Evolutionary conservation across 2,329 filamentous ascomycete genomes (phyloP), one percentile per base, ranked within the genome.

Genomic region (Didymella pinodella): DNA sequence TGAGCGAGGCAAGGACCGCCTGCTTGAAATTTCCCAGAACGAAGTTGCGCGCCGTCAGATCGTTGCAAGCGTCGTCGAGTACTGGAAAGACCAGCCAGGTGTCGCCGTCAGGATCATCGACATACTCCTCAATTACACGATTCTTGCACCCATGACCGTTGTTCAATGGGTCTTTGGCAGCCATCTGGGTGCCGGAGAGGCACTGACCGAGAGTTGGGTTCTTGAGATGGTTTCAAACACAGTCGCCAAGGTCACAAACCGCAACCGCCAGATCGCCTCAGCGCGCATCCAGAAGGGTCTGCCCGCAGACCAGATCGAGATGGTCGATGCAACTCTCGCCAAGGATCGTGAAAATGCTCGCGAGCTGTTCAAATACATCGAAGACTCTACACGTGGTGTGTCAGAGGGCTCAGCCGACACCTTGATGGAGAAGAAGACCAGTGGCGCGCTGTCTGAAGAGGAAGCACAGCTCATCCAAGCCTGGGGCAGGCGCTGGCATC

Each of bases 51-150:
- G 93, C 40, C 86, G 88, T 41, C 95, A 99, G 78, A 96, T 99
- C 71, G 91, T 98, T 67, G 87, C 89, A 5, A 91, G 91, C 4
- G 93, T 98, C 38, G 91, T 97, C 82, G 84, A 88, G 40, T 99
- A 97, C 81, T 99, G 95, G 95, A 86, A 86, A 46, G 89, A 94
- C 31, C 94, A 99, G 70, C 93, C 94, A 0, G 95, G 95, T 59
- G 89, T 96, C 43, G 95, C 93, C 3, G 87, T 98, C 66, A 91
- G 91, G 68, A 96, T 99, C 69, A 86, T 98, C 58, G 94, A 98
- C 82, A 98, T 98, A 79, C 85, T 99, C 5, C 88, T 99, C 68
- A 99, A 98, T 80, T 99, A 97, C 80, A 93, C 91, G 14, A 97
- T 99, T 68, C 84, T 99, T 34, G 93, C 90, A 8, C 95, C 95